Percentiles rank a stretch among this genome's conserved stretches.
Evolutionary conservation across 164 flowering plant genomes (phyloP).

Genomic region (Nymphaea colorata): DNA sequence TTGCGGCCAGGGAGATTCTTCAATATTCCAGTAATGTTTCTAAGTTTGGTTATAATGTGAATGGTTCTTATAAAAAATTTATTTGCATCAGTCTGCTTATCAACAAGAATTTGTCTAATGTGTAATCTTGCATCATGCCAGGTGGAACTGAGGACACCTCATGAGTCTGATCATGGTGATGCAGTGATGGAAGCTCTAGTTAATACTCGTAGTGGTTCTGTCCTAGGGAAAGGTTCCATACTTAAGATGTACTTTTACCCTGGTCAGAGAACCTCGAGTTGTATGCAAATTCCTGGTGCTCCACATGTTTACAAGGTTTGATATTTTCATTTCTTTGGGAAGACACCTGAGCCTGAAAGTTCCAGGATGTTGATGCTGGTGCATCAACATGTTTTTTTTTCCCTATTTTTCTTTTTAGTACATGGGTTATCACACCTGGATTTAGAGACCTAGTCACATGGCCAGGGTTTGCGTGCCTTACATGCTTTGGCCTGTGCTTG

Average conservation of each 20-base stretch:
- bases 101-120: conserved; percentile 4
- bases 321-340: background rate
- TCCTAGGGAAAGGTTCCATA: conserved; percentile 85
- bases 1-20: conserved; percentile 84
- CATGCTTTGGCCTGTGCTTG: background rate
- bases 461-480: background rate
- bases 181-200: conserved; percentile 91
- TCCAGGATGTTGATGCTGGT: background rate
- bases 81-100: background rate
- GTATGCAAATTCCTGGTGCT: conserved; percentile 83
- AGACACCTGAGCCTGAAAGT: background rate
- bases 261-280: conserved; percentile 86
- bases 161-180: conserved; percentile 85
- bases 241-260: conserved; percentile 97
- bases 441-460: background rate
- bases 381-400: background rate
- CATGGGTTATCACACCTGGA: no score
- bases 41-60: background rate
- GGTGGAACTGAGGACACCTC: conserved; percentile 78
- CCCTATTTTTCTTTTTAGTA: no score
- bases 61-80: no score
- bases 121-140: conserved; percentile 15
- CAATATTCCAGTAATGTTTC: conserved; percentile 64
- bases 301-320: conserved; percentile 86
- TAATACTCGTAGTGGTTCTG: conserved; percentile 82